Percentiles rank a stretch among this genome's conserved stretches.
These are phyloP conservation scores for Dipteronia dyeriana DNA, from an alignment of 345 rosid species.

Conservation along the genomic window DNA sequence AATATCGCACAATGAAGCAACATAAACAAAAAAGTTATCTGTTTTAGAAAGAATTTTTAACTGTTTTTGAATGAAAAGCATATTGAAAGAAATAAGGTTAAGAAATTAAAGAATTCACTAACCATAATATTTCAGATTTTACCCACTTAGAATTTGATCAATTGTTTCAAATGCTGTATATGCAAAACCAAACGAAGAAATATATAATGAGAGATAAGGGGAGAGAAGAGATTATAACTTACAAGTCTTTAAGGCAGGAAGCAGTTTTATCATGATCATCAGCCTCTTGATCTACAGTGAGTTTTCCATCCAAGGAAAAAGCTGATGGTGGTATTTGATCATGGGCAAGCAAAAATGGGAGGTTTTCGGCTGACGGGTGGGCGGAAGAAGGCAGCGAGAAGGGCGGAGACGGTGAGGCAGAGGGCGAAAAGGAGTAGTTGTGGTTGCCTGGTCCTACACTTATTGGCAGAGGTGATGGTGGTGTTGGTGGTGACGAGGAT, in stretches of 20 bases:
- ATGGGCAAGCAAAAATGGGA: constrained; percentile 33
- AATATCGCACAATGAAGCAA: not conserved
- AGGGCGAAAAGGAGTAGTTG: constrained; percentile 39
- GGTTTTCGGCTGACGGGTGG: constrained; percentile 36
- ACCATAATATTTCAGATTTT: not conserved
- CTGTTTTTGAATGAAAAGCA: too few species aligned
- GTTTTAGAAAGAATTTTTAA: too few species aligned
- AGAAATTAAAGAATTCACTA: not conserved
- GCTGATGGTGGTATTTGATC: constrained; percentile 22
- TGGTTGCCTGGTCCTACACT: constrained; percentile 54
- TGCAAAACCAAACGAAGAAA: not conserved
- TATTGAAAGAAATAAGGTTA: not conserved
- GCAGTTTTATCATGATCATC: constrained; percentile 14
- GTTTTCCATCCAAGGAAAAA: constrained; percentile 41
- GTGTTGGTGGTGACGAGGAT: constrained; percentile 53
- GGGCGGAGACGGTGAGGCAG: constrained; percentile 53
- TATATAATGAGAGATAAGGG: not conserved
- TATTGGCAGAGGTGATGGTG: constrained; percentile 64
- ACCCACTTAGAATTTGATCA: not conserved
- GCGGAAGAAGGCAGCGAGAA: constrained; percentile 40
- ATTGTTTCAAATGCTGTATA: not conserved
- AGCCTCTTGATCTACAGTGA: not conserved
- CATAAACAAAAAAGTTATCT: too few species aligned
- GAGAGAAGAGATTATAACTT: constrained; percentile 20
- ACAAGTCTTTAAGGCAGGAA: constrained; percentile 52